Evolutionary conservation across 1,284 basidiomycete genomes (phyloP), one percentile per base, ranked within the genome.

Genomic region (Athelia sp.): DNA sequence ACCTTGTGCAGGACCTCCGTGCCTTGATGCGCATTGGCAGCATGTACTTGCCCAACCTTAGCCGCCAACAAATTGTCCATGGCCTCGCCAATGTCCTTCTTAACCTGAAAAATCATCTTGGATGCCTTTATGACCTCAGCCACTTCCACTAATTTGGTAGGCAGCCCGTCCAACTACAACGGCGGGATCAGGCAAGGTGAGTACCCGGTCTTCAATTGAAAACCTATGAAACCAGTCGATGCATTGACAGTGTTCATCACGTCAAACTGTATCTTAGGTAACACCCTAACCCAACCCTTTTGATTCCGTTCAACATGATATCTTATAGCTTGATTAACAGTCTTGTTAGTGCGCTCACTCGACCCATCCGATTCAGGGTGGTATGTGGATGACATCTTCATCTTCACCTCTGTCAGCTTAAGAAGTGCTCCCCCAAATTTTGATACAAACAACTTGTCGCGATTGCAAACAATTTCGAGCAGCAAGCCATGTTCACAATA

Each of bases 341-440:
- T n/a, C 19, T n/a, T 40, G 36, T n/a, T n/a, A 17, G 36, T 8
- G 19, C 36, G 8, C 19, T 40, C 36, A 21, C 48, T 46, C 4
- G n/a, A 4, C 2, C 55, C 51, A 45, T 56, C 54, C 1, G 54
- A 50, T 44, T 52, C 47, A 17, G 54, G 52, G 19, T 54, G 52
- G 21, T 31, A 54, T 22, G 51, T 23, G 4, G 54, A 48, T 3
- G 54, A 55, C 45, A 51, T 50, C 44, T 52, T 52, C 11, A 52
- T 21, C 22, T 52, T 48, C 9, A 46, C 29, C n/a, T 43, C 53
- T 1, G 48, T 31, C 2, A 47, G 46, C 17, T 19, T 11, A 40
- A 58, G 49, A 2, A 60, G 40, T 0, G 31, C 6, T 2, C 45
- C 21, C 58, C 58, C 59, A 34, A 60, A 52, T 19, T 36, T 38